Evolutionary conservation across 495 filamentous ascomycete genomes (phyloP), one percentile per base, ranked within the genome.

Genomic region (Parachaetomium inaequale): DNA sequence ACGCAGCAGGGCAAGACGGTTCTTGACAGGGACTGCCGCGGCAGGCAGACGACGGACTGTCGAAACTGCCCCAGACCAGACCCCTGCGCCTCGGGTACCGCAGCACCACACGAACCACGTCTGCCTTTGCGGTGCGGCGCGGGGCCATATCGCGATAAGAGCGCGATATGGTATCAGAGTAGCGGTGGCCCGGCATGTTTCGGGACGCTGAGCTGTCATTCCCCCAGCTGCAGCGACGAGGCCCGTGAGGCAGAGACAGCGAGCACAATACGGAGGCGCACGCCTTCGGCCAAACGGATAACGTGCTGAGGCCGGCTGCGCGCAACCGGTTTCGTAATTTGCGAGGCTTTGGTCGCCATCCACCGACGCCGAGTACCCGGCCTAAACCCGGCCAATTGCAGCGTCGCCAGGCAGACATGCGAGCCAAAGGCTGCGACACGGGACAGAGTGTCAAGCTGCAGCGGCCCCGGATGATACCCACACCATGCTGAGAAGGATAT

Each of bases 151-250:
- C 61, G 66, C 58, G 66, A 68, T 66, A 68, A 62, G 58, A 56
- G 49, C 28, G 26, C 59, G 31, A 32, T 32, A 66, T 70, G 66
- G 66, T 71, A 57, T 66, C 66, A 70, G 55, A 45, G 61, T 51
- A 61, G 55, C 55, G 54, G 55, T 57, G 46, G 50, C 59, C n/a
- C 60, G 29, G 63, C 36, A 43, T 43, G 49, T 54, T 53, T 51
- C 17, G 46, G 46, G 34, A 21, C n/a, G 21, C 31, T 28, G 25
- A 21, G 25, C 26, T 17, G 23, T 14, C 19, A 28, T 38, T 7
- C 15, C 58, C 46, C 36, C 21, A 40, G 19, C 29, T 60, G 49
- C 49, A 54, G 19, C 6, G 8, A 19, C 19, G 58, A 54, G 58
- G 49, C 38, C 58, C 38, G 58, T 52, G 58, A 59, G 34, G 31